Percentiles rank a stretch among this genome's conserved stretches.
These are phyloP conservation scores for Trametes pubescens DNA, from an alignment of 1,284 basidiomycete species.

Conservation along the genomic window DNA sequence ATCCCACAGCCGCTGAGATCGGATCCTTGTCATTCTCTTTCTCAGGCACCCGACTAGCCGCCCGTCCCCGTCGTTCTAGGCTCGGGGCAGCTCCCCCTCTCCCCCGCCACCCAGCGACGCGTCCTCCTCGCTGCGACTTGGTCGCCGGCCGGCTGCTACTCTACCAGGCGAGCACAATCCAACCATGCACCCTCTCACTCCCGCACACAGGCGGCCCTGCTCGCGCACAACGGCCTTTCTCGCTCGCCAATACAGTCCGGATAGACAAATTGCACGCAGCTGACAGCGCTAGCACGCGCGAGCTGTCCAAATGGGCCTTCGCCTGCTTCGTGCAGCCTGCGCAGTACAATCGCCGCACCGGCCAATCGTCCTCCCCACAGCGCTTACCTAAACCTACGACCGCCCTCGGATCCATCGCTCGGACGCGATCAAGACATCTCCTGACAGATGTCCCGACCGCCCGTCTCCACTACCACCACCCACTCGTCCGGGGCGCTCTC, in stretches of 20 bases:
- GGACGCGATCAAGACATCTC: slow-evolving; percentile 33
- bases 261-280: slow-evolving; percentile 21
- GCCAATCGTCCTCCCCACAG: slow-evolving; percentile 25
- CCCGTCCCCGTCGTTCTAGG: slow-evolving; percentile 30
- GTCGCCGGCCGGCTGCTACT: slow-evolving; percentile 5
- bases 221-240: slow-evolving; percentile 2
- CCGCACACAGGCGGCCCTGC: neutral
- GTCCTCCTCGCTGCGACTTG: neutral
- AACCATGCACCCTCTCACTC: neutral
- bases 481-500: slow-evolving; percentile 5
- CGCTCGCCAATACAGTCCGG: slow-evolving; percentile 2
- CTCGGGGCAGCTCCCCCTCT: slow-evolving; percentile 2
- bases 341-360: slow-evolving; percentile 31
- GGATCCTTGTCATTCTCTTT: slow-evolving; percentile 40
- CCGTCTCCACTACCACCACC: slow-evolving; percentile 14
- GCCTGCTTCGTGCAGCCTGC: slow-evolving; percentile 23
- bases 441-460: slow-evolving; percentile 26
- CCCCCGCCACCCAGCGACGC: neutral
- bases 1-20: slow-evolving; percentile 46
- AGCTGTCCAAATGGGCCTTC: slow-evolving; percentile 19
- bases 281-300: slow-evolving; percentile 8
- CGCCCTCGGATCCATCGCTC: slow-evolving; percentile 37
- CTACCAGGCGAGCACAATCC: neutral
- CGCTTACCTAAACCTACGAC: slow-evolving; percentile 44
- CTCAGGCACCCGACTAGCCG: slow-evolving; percentile 40